These are phyloP conservation scores for Clonostachys chloroleuca DNA, from an alignment of 2,329 filamentous ascomycete species.

Conservation along the genomic window DNA sequence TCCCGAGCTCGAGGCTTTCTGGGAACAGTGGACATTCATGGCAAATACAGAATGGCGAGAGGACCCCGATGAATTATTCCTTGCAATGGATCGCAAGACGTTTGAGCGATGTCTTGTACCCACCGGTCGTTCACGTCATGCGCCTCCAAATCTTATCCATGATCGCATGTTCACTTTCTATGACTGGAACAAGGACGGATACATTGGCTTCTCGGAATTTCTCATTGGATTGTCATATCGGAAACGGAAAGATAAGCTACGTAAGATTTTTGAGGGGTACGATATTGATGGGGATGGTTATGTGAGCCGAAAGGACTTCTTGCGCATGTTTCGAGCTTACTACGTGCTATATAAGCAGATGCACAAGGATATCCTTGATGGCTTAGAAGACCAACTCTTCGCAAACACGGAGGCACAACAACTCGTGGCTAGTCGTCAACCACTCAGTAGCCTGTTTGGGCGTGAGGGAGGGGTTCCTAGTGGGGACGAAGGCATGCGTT, in stretches of 20 bases:
- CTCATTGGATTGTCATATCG: slow-evolving; percentile 73
- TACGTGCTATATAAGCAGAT: slow-evolving; percentile 89
- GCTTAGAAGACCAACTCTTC: slow-evolving; percentile 72
- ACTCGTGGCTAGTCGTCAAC: slow-evolving; percentile 69
- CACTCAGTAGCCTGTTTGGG: slow-evolving; percentile 70
- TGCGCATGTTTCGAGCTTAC: slow-evolving; percentile 88
- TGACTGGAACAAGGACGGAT: slow-evolving; percentile 81
- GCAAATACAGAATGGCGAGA: slow-evolving; percentile 80
- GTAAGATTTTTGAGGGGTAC: slow-evolving; percentile 79
- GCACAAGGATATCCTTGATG: slow-evolving; percentile 76
- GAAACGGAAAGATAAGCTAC: slow-evolving; percentile 64
- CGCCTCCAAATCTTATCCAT: slow-evolving; percentile 83
- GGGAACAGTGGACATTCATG: slow-evolving; percentile 95
- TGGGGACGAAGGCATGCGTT: slow-evolving; percentile 49
- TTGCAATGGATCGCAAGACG: slow-evolving; percentile 87
- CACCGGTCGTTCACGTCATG: slow-evolving; percentile 72
- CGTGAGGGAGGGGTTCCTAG: slow-evolving; percentile 65
- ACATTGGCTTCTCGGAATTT: slow-evolving; percentile 93
- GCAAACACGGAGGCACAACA: slow-evolving; percentile 73
- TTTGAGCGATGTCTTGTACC: slow-evolving; percentile 90
- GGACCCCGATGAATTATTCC: slow-evolving; percentile 71
- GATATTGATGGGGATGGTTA: slow-evolving; percentile 87
- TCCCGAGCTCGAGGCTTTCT: slow-evolving; percentile 85
- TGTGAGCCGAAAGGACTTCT: slow-evolving; percentile 79
- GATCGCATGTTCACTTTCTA: slow-evolving; percentile 97